Conservation (phyloP, 768 basidiomycete species). For the Auricularia cornea region DNA sequence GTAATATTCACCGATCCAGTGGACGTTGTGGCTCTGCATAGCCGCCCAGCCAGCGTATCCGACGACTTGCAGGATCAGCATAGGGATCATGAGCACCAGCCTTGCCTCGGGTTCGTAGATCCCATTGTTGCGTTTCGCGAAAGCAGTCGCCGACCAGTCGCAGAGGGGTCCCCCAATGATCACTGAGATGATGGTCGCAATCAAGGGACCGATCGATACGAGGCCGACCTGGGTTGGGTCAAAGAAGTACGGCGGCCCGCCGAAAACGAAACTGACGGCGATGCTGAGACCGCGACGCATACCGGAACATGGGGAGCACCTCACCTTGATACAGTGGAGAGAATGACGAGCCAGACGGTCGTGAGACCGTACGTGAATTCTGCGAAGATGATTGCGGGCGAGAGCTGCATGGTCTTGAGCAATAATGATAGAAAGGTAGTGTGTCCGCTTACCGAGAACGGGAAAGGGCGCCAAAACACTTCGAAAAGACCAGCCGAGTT, state of each 20-base stretch:
- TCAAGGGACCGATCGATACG: slow-evolving; percentile 13
- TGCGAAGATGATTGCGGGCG: slow-evolving; percentile 23
- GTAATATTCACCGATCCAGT: no score
- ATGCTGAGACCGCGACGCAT: no score
- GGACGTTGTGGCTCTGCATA: slow-evolving; percentile 7
- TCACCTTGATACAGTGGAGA: slow-evolving; percentile 5
- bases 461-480: no score
- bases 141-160: slow-evolving; percentile 23
- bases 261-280: not conserved
- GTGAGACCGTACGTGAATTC: slow-evolving; percentile 5
- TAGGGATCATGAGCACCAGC: slow-evolving; percentile 32
- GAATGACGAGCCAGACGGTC: slow-evolving; percentile 9
- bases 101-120: slow-evolving; percentile 41
- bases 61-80: slow-evolving; percentile 34
- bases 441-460: no score
- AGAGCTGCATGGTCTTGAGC: slow-evolving; percentile 33
- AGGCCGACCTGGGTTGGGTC: slow-evolving; percentile 9
- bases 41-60: slow-evolving; percentile 41
- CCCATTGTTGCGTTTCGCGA: slow-evolving; percentile 35
- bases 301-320: no score
- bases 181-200: slow-evolving; percentile 7
- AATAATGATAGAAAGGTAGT: slow-evolving; percentile 1
- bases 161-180: slow-evolving; percentile 9
- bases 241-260: not conserved
- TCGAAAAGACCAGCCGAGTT: no score